Evolutionary conservation across 371 early-diverging fungal genomes (phyloP), one percentile per base, ranked within the genome.

Genomic region (Mortierella sp.): DNA sequence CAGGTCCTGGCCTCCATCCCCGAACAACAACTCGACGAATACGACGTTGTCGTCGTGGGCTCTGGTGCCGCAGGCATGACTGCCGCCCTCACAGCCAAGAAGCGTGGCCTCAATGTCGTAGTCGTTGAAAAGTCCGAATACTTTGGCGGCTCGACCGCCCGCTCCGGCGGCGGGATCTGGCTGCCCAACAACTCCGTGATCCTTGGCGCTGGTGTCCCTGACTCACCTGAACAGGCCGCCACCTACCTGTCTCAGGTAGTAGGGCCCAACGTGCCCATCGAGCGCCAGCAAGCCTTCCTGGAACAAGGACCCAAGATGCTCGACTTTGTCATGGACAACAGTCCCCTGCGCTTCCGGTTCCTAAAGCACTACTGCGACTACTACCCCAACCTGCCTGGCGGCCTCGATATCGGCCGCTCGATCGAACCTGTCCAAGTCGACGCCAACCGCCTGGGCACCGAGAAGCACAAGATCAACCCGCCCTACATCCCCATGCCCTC

Each of bases 21-120:
- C 13, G 55, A 29, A 4, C 55, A 55, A 55, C 55, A 67, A 16
- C 48, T 37, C 24, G 95, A 97, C 80, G 96, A 97, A 72, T 94
- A 95, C 29, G 98, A 99, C 80, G 97, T 98, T 1, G 94, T 96
- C 39, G 97, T 99, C 71, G 95, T 98, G n/a, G 99, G 99, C 48
- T 98, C 91, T 66, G 99, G 99, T 0, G 98, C 99, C 29, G 91
- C 98, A 13, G 98, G 98, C n/a, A 85, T 99, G 47, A 87, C 96
- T 5, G 99, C 99, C n/a, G 98, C 98, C 34, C 98, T 98, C 84
- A 90, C 94, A 29, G 75, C 97, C 52, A 94, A 94, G 86, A 97
- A 99, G 88, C 93, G 92, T 85, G 98, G 97, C 61, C 79, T 96
- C 44, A 91, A 94, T 63, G 98, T 99, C 26, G 91, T 98, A 70